Evolutionary conservation across 1,284 basidiomycete species (phyloP).

Genomic region (Porodaedalea pini): DNA sequence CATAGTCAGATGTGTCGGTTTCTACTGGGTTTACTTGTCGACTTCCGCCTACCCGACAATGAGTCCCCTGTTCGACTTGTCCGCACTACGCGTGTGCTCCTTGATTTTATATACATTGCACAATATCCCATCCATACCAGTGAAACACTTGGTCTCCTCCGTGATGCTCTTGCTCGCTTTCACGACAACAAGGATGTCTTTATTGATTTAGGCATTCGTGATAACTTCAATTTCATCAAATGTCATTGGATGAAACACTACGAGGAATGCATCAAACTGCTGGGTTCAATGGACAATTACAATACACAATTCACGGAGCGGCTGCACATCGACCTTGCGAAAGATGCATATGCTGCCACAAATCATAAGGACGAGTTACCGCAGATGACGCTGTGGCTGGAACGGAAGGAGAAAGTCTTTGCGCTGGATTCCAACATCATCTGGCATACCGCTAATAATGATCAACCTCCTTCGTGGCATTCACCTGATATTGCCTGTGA

Average conservation of each 20-base stretch:
- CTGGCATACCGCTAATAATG: not conserved
- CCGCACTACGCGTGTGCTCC: conserved; percentile 21
- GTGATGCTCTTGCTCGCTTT: conserved; percentile 24
- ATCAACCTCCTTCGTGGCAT: not conserved
- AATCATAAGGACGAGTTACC: conserved; percentile 27
- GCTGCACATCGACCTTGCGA: conserved; percentile 29
- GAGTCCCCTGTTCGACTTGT: conserved; percentile 13
- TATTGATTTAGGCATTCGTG: conserved; percentile 23
- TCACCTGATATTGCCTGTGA: not conserved
- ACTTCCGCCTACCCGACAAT: not conserved
- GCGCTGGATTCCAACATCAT: not conserved
- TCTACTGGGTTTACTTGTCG: conserved; percentile 24
- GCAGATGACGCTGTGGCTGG: conserved; percentile 36
- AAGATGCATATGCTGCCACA: conserved; percentile 27
- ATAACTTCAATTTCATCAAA: conserved; percentile 37
- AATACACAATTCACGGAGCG: conserved; percentile 32
- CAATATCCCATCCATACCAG: conserved; percentile 26
- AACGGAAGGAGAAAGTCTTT: conserved; percentile 22
- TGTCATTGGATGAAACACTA: conserved; percentile 31
- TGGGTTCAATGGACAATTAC: conserved; percentile 32
- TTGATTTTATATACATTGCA: conserved; percentile 31
- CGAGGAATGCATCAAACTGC: conserved; percentile 26
- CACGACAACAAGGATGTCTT: conserved; percentile 30
- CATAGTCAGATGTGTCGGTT: conserved; percentile 26
- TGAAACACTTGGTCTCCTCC: conserved; percentile 24